These are phyloP conservation scores for Cryptococcus sp. DNA, from an alignment of 1,284 basidiomycete genomes.

Conservation along the genomic window DNA sequence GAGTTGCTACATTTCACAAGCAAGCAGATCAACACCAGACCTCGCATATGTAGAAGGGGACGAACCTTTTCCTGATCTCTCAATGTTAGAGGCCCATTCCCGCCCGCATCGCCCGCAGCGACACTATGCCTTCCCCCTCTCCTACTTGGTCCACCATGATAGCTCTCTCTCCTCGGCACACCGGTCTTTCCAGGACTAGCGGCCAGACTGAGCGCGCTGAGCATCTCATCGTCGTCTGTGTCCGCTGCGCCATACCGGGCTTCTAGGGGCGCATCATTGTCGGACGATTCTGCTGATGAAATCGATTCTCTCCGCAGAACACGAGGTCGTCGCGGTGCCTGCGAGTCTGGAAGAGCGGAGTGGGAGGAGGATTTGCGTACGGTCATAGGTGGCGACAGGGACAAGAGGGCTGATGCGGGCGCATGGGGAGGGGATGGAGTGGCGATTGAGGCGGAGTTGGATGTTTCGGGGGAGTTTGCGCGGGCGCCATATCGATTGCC, in stretches of 20 bases:
- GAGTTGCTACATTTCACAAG: slow-evolving; percentile 65
- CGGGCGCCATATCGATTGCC: background rate
- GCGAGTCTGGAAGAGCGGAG: slow-evolving; percentile 26
- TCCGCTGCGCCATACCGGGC: slow-evolving; percentile 26
- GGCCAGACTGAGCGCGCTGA: slow-evolving; percentile 31
- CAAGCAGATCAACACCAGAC: too few species aligned
- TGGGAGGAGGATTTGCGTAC: slow-evolving; percentile 40
- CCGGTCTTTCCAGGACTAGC: slow-evolving; percentile 23
- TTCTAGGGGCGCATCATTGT: slow-evolving; percentile 24
- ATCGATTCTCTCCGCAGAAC: slow-evolving; percentile 24
- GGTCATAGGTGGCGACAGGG: slow-evolving; percentile 40
- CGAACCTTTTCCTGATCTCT: slow-evolving; percentile 91
- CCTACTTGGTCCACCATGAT: slow-evolving; percentile 33
- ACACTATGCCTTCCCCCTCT: slow-evolving; percentile 50
- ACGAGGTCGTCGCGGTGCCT: slow-evolving; percentile 33
- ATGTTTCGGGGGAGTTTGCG: slow-evolving; percentile 27
- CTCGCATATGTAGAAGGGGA: background rate
- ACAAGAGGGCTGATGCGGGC: slow-evolving; percentile 30
- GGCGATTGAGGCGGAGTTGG: slow-evolving; percentile 20
- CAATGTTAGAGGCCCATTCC: slow-evolving; percentile 63
- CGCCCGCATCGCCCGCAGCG: slow-evolving; percentile 31
- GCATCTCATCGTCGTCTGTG: slow-evolving; percentile 31
- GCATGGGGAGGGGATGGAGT: slow-evolving; percentile 28
- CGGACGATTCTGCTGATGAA: slow-evolving; percentile 23
- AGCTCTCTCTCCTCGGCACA: slow-evolving; percentile 15